Evolutionary conservation across 2,329 filamentous ascomycete species (phyloP), one percentile per base, ranked within the genome.

Genomic region (Neopestalotiopsis sp.): DNA sequence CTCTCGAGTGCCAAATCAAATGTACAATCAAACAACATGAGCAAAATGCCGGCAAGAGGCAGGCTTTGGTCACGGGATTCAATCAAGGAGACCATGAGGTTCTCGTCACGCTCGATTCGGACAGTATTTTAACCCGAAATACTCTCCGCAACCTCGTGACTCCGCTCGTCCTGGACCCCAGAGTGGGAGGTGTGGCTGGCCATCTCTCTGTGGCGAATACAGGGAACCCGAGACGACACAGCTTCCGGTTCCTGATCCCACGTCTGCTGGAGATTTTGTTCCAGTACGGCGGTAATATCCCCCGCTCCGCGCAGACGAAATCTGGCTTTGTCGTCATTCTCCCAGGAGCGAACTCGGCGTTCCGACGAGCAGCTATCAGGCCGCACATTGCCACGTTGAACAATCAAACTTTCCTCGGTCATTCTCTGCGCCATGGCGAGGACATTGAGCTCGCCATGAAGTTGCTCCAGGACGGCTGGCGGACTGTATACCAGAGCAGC

Each of bases 251-350:
- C 14, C 14, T 60, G 57, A 32, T 66, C n/a, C 64, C 64, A 57
- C 64, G 64, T 24, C 49, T 66, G 30, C 49, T 66, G 42, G 42
- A 66, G n/a, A 66, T 66, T 28, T 20, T 66, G 24, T 66, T 57
- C 28, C 32, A 66, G n/a, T 49, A 49, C 14, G 52, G 64, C 49
- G 64, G 64, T 42, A 66, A 66, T 42, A 66, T 58, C 30, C 64
- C 64, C 52, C 42, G 64, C 3, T 57, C 64, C n/a, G 64, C 64
- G 32, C 64, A 66, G 28, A 57, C 64, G 32, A 49, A 66, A 1
- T 34, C 42, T 17, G 64, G 64, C n/a, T 66, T 66, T 58, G 64
- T 66, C 64, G 45, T 42, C 17, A 66, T 66, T 40, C 64, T 66
- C 13, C 64, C 64, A 17, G 64, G 64, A 66, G 64, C 64, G 20